Evolutionary conservation across 1,284 basidiomycete species (phyloP).

Genomic region (Sporisorium graminicola): DNA sequence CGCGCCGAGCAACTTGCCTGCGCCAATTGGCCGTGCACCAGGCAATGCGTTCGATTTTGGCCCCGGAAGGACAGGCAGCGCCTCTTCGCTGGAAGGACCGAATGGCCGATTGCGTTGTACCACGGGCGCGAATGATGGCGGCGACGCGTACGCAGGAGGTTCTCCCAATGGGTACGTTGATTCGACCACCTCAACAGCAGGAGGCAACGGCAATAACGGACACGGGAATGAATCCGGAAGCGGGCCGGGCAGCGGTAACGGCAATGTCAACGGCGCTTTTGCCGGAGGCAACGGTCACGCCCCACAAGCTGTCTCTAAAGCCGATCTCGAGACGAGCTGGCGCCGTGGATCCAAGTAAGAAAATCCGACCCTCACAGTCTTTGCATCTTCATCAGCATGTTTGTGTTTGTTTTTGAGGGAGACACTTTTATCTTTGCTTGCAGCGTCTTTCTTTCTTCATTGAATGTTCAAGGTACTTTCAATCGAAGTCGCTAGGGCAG

Average conservation of each 20-base stretch:
- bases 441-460: neutral
- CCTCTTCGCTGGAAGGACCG: slow-evolving; percentile 23
- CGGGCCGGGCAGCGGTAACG: slow-evolving; percentile 15
- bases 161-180: slow-evolving; percentile 13
- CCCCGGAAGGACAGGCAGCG: slow-evolving; percentile 31
- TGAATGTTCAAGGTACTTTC: no score
- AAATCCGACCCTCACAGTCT: neutral
- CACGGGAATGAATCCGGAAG: slow-evolving; percentile 10
- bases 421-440: neutral
- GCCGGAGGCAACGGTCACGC: neutral
- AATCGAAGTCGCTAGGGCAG: no score
- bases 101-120: slow-evolving; percentile 21
- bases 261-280: no score
- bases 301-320: slow-evolving; percentile 20
- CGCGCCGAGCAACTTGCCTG: slow-evolving; percentile 20
- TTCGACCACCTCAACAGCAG: slow-evolving; percentile 1
- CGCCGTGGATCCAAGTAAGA: slow-evolving; percentile 38
- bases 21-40: slow-evolving; percentile 38
- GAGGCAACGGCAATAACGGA: slow-evolving; percentile 1
- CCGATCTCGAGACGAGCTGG: slow-evolving; percentile 48
- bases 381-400: no score
- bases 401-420: no score
- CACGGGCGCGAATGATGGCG: slow-evolving; percentile 8
- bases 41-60: slow-evolving; percentile 50
- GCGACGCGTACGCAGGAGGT: neutral